These are phyloP conservation scores for Cladophialophora chaetospira DNA, from an alignment of 2,329 filamentous ascomycete genomes.

Conservation along the genomic window DNA sequence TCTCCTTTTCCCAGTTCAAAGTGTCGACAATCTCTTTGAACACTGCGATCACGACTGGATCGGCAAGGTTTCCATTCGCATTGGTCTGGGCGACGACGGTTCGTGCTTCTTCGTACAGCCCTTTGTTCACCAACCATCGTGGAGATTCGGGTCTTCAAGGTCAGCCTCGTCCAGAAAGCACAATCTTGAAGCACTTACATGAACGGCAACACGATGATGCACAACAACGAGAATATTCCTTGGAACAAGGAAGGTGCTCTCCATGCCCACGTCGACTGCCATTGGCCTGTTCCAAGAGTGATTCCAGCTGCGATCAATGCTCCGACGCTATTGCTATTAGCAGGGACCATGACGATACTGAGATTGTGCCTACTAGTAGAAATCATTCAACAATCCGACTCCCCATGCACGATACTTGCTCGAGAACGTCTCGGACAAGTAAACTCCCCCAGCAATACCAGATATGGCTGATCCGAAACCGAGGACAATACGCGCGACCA, in stretches of 20 bases:
- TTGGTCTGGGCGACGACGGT: conserved; percentile 10
- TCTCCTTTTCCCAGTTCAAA: conserved; percentile 24
- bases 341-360: neutral
- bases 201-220: conserved; percentile 44
- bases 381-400: conserved; percentile 5
- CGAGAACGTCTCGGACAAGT: conserved; percentile 12
- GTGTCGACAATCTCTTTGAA: conserved; percentile 23
- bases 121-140: conserved; percentile 33
- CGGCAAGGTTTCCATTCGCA: conserved; percentile 10
- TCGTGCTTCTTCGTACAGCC: conserved; percentile 25
- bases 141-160: conserved; percentile 13
- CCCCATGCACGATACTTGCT: conserved; percentile 4
- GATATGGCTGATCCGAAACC: conserved; percentile 7
- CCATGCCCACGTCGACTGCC: conserved; percentile 31
- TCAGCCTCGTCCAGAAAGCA: neutral
- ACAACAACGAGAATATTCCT: conserved; percentile 18
- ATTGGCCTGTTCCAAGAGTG: conserved; percentile 42
- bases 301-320: conserved; percentile 52
- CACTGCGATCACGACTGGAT: conserved; percentile 6
- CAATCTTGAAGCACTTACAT: conserved; percentile 26
- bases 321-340: conserved; percentile 31
- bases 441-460: neutral
- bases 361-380: conserved; percentile 5
- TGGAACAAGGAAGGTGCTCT: conserved; percentile 15
- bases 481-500: conserved; percentile 14